Evolutionary conservation across 176 grass and related monocot species (phyloP), one percentile per base, ranked within the genome.

Genomic region (Ensete glaucum): DNA sequence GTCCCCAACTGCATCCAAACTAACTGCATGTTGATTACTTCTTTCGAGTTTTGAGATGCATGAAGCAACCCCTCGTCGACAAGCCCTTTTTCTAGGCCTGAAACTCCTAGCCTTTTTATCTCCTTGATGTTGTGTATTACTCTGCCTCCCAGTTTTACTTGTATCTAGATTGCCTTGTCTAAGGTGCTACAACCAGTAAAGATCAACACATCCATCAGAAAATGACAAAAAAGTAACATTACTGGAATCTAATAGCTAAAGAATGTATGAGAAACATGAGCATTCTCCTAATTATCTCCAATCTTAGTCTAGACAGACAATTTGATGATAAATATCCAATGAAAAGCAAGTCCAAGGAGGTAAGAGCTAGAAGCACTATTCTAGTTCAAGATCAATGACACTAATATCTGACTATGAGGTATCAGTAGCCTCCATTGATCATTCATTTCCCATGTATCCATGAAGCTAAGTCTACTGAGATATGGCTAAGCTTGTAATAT

Each of bases 131-230:
- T 1, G 16, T 16, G 48, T 48, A 1, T 49, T 20, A 11, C 7
- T 48, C 0, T 53, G 53, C 15, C 72, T 79, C 79, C 80, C 67
- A 79, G 56, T 48, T 72, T 54, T 63, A 62, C 24, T 26, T 62
- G 53, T 85, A 69, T 50, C 43, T 50, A 48, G 67, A 70, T 51
- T 70, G 67, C 48, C 67, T 50, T n/a, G 17, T n/a, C 67, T 11
- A 21, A 11, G 34, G 34, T 51, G 20, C 67, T 70, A 50, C 67
- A 51, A 3, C 34, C 29, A 70, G 43, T 51, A 50, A 50, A 51
- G 43, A 70, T 70, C 51, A 70, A 23, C 43, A 50, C 9, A 9
- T 20, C 67, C 67, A 70, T 70, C 67, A 70, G 67, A 70, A 49
- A 50, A 13, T 25, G 11, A 16, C 2, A 29, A 15, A 60, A 60